These are phyloP conservation scores for Trapa incisa DNA, from an alignment of 345 rosid genomes.

Conservation along the genomic window DNA sequence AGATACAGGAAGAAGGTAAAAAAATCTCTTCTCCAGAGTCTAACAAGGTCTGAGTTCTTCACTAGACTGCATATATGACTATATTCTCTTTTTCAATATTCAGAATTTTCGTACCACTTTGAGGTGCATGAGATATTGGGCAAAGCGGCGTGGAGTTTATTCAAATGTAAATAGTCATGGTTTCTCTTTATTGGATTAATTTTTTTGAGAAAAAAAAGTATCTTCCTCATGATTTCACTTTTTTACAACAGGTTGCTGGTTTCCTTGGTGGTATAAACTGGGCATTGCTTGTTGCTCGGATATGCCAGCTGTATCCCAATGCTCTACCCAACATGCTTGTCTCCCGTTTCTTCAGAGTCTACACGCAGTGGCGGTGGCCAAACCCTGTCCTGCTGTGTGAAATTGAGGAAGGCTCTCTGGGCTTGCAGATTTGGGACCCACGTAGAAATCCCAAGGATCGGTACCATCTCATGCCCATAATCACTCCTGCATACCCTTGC, in stretches of 20 bases:
- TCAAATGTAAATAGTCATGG: slow-evolving; percentile 54
- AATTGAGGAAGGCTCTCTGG: slow-evolving; percentile 78
- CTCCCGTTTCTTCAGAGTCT: slow-evolving; percentile 88
- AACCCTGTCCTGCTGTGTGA: slow-evolving; percentile 90
- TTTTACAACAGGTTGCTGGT: slow-evolving; percentile 62
- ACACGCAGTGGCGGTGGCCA: slow-evolving; percentile 96
- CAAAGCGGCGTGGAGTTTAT: slow-evolving; percentile 93
- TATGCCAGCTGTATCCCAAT: slow-evolving; percentile 95
- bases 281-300: slow-evolving; percentile 98
- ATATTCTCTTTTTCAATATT: slow-evolving; percentile 12
- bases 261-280: slow-evolving; percentile 99
- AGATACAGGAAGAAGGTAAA: neutral
- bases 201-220: neutral
- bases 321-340: slow-evolving; percentile 88
- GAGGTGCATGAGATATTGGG: slow-evolving; percentile 96
- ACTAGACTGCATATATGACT: slow-evolving; percentile 9
- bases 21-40: neutral
- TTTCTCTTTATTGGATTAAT: slow-evolving; percentile 2
- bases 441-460: slow-evolving; percentile 76
- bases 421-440: slow-evolving; percentile 97
- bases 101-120: slow-evolving; percentile 87
- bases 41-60: neutral
- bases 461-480: slow-evolving; percentile 89
- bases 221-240: slow-evolving; percentile 6
- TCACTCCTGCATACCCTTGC: slow-evolving; percentile 94